These are phyloP conservation scores for Breviolum minutum DNA, from an alignment of 73 alveolate species.

Conservation along the genomic window DNA sequence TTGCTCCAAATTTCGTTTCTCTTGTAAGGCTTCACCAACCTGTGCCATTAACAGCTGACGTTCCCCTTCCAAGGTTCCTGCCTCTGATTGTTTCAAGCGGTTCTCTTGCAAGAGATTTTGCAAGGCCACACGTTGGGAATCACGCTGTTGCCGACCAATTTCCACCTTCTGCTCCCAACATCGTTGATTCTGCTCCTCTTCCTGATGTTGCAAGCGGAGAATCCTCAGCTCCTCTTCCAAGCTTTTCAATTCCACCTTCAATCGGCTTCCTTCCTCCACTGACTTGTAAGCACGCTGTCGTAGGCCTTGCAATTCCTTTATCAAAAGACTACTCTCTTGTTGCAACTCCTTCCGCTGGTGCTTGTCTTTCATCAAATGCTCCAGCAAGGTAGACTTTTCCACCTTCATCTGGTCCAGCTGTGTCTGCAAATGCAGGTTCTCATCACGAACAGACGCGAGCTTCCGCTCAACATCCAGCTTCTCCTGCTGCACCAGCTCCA, in stretches of 20 bases:
- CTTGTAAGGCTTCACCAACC: not conserved
- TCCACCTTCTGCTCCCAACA: conserved; percentile 7
- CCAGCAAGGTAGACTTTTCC: not conserved
- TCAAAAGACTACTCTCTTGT: not conserved
- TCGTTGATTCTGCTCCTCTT: conserved; percentile 20
- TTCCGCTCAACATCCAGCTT: conserved; percentile 19
- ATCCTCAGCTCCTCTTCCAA: conserved; percentile 6
- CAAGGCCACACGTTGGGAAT: not conserved
- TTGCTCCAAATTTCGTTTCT: not conserved
- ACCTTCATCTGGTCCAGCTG: conserved; percentile 5
- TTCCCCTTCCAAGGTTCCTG: conserved; percentile 29
- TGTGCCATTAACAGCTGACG: not conserved
- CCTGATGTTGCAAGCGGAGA: conserved; percentile 17
- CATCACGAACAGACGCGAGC: conserved; percentile 32
- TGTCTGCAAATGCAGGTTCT: not conserved
- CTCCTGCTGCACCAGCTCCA: conserved; percentile 1
- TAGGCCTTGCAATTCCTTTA: conserved; percentile 32
- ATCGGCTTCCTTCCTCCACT: conserved; percentile 5
- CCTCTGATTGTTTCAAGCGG: conserved; percentile 25
- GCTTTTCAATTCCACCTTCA: not conserved
- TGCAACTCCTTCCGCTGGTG: not conserved
- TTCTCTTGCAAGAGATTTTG: not conserved
- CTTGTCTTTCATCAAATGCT: conserved; percentile 16
- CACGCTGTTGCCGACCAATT: not conserved
- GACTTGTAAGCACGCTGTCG: conserved; percentile 21